phyloP scores from a whole-genome alignment of 805 yeast species.

The Pichia occidentalis region DNA sequence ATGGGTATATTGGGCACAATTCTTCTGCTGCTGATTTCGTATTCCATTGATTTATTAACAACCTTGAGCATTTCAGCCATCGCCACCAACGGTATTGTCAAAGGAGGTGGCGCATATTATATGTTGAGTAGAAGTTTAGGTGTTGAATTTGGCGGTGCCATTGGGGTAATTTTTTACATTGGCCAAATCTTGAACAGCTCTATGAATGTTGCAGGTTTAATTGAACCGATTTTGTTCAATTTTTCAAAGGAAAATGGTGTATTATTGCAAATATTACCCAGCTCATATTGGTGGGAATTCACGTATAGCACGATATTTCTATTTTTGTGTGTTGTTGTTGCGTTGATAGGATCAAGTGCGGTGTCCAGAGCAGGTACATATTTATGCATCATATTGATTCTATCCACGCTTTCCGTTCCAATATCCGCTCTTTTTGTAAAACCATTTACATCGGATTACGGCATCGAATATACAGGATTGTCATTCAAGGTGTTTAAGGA shows the following conservation, averaged over 20 bases:
- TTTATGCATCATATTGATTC: slow-evolving; percentile 56
- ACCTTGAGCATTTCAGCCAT: slow-evolving; percentile 90
- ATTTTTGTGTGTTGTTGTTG: slow-evolving; percentile 64
- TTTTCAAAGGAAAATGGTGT: slow-evolving; percentile 61
- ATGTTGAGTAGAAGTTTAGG: slow-evolving; percentile 95
- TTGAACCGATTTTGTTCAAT: slow-evolving; percentile 81
- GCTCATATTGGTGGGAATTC: slow-evolving; percentile 59
- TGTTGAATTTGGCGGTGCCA: slow-evolving; percentile 97
- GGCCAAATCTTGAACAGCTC: slow-evolving; percentile 93
- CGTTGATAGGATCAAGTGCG: slow-evolving; percentile 71
- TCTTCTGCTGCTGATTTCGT: slow-evolving; percentile 61
- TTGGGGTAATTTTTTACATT: slow-evolving; percentile 87
- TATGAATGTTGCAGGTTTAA: slow-evolving; percentile 90
- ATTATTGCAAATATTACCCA: slow-evolving; percentile 51
- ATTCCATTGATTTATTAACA: slow-evolving; percentile 74
- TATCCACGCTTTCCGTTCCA: slow-evolving; percentile 79
- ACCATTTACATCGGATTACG: slow-evolving; percentile 55
- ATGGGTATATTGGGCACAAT: slow-evolving; percentile 82
- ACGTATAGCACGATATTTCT: slow-evolving; percentile 65
- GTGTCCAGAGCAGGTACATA: slow-evolving; percentile 80
- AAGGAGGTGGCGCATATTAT: slow-evolving; percentile 98
- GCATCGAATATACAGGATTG: slow-evolving; percentile 60
- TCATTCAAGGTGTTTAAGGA: slow-evolving; percentile 57
- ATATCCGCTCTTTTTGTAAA: slow-evolving; percentile 59
- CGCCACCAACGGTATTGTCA: slow-evolving; percentile 94